Evolutionary conservation across 2,329 filamentous ascomycete species (phyloP), one percentile per base, ranked within the genome.

Genomic region (Pseudogymnoascus sp.): DNA sequence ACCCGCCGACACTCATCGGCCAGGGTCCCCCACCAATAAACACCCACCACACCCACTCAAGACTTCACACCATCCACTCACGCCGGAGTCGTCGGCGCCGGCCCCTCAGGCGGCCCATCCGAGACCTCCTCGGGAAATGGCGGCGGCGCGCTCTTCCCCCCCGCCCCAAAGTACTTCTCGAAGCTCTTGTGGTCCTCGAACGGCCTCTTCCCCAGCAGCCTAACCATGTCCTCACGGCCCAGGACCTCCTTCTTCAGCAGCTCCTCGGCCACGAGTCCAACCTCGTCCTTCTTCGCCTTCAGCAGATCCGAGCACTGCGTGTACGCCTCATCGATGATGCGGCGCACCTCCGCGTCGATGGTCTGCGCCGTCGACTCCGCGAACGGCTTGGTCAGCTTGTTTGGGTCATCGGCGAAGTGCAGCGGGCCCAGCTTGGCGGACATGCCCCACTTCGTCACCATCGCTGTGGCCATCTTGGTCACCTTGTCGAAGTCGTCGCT

Each of bases 371-470:
- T 99, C 62, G 91, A 83, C 79, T 99, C 95, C 21, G 91, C 93
- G 78, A 97, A 99, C 0, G 95, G 95, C 80, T 99, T 99, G 74
- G 93, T 87, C 65, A 97, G 78, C 72, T 90, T 87, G 74, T 90
- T 89, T 67, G 89, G 84, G 72, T 91, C 83, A 74, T 90, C 89
- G 71, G 95, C 89, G 76, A 93, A 99, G 80, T 96, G 90, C 67
- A 99, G 82, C 68, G 93, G 93, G 31, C 93, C 93, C 57, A 99
- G 88, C 79, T 96, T 96, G 69, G 90, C 85, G 42, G 90, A 96
- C 95, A 99, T 99, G 69, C 95, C 95, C 88, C 92, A 99, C 76
- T 96, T 91, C n/a, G 93, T 99, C 31, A 99, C 95, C 95, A 99
- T 99, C 66, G 90, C 88, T 17, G 90, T 96, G 3, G 95, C 96